phyloP scores from a whole-genome alignment of 345 rosid species.

The Gossypium turneri region DNA sequence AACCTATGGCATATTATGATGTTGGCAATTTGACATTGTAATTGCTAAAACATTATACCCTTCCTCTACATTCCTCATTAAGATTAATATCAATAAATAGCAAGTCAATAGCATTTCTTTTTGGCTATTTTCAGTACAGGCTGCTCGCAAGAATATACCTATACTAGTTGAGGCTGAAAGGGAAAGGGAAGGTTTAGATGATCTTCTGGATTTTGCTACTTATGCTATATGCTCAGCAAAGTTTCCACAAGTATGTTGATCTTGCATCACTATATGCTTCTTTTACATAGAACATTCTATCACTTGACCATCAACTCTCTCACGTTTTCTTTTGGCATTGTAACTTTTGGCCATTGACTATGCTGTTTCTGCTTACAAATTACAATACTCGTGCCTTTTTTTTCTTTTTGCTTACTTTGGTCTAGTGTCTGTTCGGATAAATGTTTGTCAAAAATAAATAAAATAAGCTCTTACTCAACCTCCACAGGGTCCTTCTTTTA shows the following conservation, averaged over 20 bases:
- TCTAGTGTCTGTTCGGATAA: not conserved
- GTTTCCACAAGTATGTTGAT: slow-evolving; percentile 64
- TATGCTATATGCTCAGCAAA: slow-evolving; percentile 75
- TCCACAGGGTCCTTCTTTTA: not conserved
- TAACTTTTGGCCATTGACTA: not conserved
- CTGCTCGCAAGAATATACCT: slow-evolving; percentile 63
- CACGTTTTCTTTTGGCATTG: not conserved
- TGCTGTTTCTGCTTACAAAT: not conserved
- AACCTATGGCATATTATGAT: not conserved
- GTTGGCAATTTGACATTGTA: not conserved
- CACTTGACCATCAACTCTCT: not conserved
- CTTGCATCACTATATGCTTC: slow-evolving; percentile 1
- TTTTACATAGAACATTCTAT: not conserved
- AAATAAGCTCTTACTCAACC: not conserved
- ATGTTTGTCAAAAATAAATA: not conserved
- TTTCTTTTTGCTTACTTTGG: not conserved
- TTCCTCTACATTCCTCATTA: not conserved
- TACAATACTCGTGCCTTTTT: no score
- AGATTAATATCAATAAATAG: slow-evolving; percentile 11
- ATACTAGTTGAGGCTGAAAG: slow-evolving; percentile 79
- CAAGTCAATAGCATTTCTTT: not conserved
- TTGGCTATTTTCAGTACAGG: slow-evolving; percentile 60
- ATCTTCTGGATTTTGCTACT: slow-evolving; percentile 54
- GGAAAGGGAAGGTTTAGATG: slow-evolving; percentile 73
- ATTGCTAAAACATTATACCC: not conserved